phyloP scores from a whole-genome alignment of 345 rosid species.

The Hypericum perforatum region DNA sequence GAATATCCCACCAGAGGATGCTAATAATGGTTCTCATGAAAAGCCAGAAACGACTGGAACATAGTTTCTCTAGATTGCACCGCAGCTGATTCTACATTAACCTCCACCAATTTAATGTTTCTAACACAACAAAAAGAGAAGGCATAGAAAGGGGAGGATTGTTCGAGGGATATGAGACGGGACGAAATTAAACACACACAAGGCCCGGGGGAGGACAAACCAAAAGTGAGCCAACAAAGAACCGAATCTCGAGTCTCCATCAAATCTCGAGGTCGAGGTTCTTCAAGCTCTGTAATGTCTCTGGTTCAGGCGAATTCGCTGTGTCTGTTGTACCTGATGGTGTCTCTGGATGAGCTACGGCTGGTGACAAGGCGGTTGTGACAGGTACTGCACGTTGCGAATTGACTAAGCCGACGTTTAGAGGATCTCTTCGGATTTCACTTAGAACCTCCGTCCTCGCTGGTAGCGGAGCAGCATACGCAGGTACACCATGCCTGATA shows the following conservation, averaged over 20 bases:
- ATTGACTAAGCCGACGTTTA: too few relatives aligned
- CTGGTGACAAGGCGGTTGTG: neutral
- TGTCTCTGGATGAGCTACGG: neutral
- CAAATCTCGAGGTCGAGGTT: constrained; percentile 54
- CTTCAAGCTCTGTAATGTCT: constrained; percentile 36
- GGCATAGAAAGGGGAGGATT: neutral
- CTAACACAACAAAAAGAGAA: constrained; percentile 7
- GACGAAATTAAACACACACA: constrained; percentile 16
- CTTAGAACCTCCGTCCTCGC: too few relatives aligned
- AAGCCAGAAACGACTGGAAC: too few relatives aligned
- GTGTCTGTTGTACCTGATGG: neutral
- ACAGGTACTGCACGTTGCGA: too few relatives aligned
- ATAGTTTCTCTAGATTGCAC: too few relatives aligned
- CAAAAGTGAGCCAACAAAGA: constrained; percentile 23
- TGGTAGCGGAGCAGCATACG: too few relatives aligned
- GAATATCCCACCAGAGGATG: too few relatives aligned
- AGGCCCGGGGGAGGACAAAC: constrained; percentile 19
- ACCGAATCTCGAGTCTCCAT: constrained; percentile 7
- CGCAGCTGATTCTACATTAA: constrained; percentile 19
- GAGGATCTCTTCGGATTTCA: too few relatives aligned
- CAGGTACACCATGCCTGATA: too few relatives aligned
- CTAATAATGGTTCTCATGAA: too few relatives aligned
- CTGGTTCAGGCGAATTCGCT: constrained; percentile 27
- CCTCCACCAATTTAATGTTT: constrained; percentile 28
- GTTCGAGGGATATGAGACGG: constrained; percentile 2